A percentile compares a stretch with the other conserved stretches of the same genome.
Evolutionary conservation across 176 grass and related monocot species (phyloP).

Genomic region (Themeda triandra): DNA sequence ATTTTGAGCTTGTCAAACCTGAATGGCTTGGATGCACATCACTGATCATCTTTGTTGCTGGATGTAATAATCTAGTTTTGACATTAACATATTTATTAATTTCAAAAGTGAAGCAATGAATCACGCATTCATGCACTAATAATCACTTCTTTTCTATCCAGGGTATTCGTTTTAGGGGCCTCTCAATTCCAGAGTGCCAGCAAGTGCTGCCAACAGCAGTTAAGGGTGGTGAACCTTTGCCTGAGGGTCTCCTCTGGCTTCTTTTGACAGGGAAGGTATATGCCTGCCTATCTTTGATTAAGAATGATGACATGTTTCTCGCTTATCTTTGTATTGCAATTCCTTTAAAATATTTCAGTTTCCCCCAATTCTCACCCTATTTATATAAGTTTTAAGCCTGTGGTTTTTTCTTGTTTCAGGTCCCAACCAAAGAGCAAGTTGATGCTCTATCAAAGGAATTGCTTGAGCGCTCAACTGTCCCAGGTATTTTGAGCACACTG

Average conservation of each 20-base stretch:
- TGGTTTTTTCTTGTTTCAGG: conserved; percentile 39
- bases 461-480: conserved; percentile 64
- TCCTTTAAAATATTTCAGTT: neutral
- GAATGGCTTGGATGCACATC: neutral
- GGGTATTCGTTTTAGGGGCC: conserved; percentile 97
- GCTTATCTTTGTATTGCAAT: neutral
- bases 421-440: conserved; percentile 93
- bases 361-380: neutral
- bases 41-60: neutral
- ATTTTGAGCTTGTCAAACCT: conserved; percentile 23
- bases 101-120: neutral
- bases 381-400: neutral
- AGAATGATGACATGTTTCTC: neutral
- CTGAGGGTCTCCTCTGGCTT: conserved; percentile 98
- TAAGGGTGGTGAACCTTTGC: conserved; percentile 84
- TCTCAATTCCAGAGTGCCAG: conserved; percentile 98
- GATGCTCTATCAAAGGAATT: conserved; percentile 74
- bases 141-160: conserved; percentile 21
- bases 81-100: neutral
- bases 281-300: conserved; percentile 6
- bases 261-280: conserved; percentile 98
- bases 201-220: conserved; percentile 68
- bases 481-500: conserved; percentile 48
- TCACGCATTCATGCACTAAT: neutral
- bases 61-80: neutral